Evolutionary conservation across 169 alveolate genomes (phyloP), one percentile per base, ranked within the genome.

Genomic region (Cyclospora cayetanensis): DNA sequence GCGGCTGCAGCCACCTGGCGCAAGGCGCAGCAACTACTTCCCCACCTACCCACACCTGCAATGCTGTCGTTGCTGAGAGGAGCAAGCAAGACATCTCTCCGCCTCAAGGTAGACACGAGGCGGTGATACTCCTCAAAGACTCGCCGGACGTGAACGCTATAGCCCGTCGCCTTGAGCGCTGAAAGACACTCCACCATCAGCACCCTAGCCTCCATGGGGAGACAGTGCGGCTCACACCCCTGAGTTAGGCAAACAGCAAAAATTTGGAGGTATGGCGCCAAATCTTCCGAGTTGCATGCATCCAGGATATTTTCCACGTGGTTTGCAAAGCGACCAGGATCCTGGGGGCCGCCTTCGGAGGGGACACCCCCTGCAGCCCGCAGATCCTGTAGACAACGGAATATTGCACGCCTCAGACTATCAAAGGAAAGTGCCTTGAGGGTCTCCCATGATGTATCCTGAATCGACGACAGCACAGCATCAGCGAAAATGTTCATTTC

Each of bases 231-330:
- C 34, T 74, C 3, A 7, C 66, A 27, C 5, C 92, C 74, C 41
- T 12, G 27, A 12, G 4, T 5, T 2, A 86, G 85, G 50, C 92
- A 86, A 7, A 34, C 42, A 1, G 74, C 5, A 29, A 86, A 86
- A 34, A 86, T 68, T 41, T 70, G 77, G 39, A 68, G 35, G 29
- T 86, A 86, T 1, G 92, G 72, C 9, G 50, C 15, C 74, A 86
- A 34, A 35, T 86, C 92, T 1, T 46, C 70, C 15, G 50, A 31
- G 5, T 29, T 68, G n/a, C 34, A 27, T 4, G 92, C 92, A 1
- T 86, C 92, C 39, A 86, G 29, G 25, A 70, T 46, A 41, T 86
- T 86, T 63, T 31, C 11, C 35, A 86, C 34, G 43, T 86, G 92
- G 46, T 18, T 2, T 25, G 63, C 4, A 82, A 53, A 82, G 15